Evolutionary conservation across 495 filamentous ascomycete genomes (phyloP).

Genomic region (Trichoderma gamsii): DNA sequence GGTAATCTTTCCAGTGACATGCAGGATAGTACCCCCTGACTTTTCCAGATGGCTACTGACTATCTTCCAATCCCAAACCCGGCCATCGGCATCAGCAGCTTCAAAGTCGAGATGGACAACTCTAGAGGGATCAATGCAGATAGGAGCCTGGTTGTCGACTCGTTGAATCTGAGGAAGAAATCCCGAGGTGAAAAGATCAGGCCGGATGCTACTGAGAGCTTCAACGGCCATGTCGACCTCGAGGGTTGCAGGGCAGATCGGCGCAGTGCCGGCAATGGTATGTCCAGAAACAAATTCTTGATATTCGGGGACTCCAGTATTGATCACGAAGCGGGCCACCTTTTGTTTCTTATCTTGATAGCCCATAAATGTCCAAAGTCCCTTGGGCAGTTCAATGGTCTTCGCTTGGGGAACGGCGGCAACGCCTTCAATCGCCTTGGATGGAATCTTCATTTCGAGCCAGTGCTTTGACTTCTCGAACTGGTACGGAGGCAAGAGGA

Average conservation of each 20-base stretch:
- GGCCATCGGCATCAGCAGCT: no score
- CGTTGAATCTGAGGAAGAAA: background rate
- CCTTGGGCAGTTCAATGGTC: background rate
- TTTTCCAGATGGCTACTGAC: no score
- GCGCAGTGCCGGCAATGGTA: constrained; percentile 13
- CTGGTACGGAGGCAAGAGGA: constrained; percentile 36
- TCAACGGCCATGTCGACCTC: constrained; percentile 33
- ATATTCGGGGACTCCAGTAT: background rate
- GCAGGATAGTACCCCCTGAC: no score
- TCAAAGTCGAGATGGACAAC: no score
- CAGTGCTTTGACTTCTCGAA: constrained; percentile 30
- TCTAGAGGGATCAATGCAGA: background rate
- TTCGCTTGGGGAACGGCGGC: no score
- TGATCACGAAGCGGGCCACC: background rate
- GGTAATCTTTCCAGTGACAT: background rate
- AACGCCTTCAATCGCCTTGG: background rate
- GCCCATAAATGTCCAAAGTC: background rate
- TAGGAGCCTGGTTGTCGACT: background rate
- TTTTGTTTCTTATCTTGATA: background rate
- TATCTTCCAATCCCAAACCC: no score
- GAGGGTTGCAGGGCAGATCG: constrained; percentile 43
- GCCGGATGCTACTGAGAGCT: background rate
- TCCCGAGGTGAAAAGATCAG: background rate
- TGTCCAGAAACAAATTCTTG: background rate
- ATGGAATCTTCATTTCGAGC: constrained; percentile 21